Evolutionary conservation across 257 asterid genomes (phyloP), one percentile per base, ranked within the genome.

Genomic region (Primulina eburnea): DNA sequence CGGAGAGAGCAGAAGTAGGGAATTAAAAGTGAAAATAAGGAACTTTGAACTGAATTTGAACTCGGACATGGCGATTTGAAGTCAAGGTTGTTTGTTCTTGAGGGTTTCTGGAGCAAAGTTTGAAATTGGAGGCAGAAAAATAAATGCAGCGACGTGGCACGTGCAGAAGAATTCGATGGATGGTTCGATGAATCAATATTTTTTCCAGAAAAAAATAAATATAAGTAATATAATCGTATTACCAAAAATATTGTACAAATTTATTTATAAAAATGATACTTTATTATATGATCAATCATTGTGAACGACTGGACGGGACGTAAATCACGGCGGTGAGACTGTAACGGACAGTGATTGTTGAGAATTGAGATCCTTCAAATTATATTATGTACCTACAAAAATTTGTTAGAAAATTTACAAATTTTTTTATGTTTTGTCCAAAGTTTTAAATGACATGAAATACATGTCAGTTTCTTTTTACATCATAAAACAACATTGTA

Each of bases 31-130:
- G 72, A 70, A 74, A 77, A 80, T 20, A 76, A 84, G 62, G 58
- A 85, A 74, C 84, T 76, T 84, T 64, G 87, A 76, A 72, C 72
- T 73, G 77, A 78, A 72, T 73, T 77, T 88, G 76, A 64, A 70
- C 34, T 43, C 64, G 52, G 8, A 69, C 98, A 88, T 92, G 64
- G 74, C 47, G 76, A 62, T 10, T 69, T 5, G 21, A 14, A 64
- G 17, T 62, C 6, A n/a, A 66, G 56, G 61, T 5, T 53, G 62
- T 10, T 29, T 71, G 63, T 79, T 78, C 4, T 47, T 70, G 55
- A 60, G 28, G 75, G 2, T 65, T 61, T 64, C 40, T n/a, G 74
- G 59, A 43, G 73, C 18, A 64, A 74, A 75, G 76, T 60, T 43
- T 56, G 77, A 26, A 67, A 50, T 75, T 65, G 37, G 67, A 12